Percentiles rank a stretch among this genome's conserved stretches.
Evolutionary conservation across 1,284 basidiomycete genomes (phyloP).

Genomic region (Vanrija humicola): DNA sequence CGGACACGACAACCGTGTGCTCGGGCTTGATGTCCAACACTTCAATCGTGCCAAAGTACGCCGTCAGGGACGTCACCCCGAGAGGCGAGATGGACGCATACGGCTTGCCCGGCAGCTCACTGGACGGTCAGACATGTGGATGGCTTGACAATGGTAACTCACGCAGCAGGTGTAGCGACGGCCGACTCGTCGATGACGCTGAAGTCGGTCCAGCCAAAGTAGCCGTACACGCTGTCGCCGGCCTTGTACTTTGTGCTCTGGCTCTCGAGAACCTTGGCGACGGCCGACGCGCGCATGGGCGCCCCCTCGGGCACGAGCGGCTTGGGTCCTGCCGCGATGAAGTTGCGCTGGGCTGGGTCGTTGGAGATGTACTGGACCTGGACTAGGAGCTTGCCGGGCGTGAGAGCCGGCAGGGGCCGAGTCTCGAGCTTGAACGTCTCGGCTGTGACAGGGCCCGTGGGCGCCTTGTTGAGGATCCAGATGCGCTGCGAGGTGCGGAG

Average conservation of each 20-base stretch:
- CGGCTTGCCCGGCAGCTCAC: constrained; percentile 5
- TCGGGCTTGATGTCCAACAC: constrained; percentile 31
- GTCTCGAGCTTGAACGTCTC: constrained; percentile 22
- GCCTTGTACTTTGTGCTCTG: constrained; percentile 9
- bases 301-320: constrained; percentile 3
- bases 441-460: constrained; percentile 4
- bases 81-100: constrained; percentile 15
- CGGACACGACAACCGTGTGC: constrained; percentile 37
- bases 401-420: constrained; percentile 19
- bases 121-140: constrained; percentile 14
- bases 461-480: constrained; percentile 31
- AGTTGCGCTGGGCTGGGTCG: constrained; percentile 36
- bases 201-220: constrained; percentile 17
- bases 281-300: constrained; percentile 3
- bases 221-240: constrained; percentile 14
- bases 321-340: constrained; percentile 17
- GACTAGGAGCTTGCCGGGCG: constrained; percentile 30
- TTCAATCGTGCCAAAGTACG: constrained; percentile 30
- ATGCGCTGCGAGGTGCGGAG: constrained; percentile 15
- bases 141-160: no score
- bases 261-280: constrained; percentile 17
- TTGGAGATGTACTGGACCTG: constrained; percentile 30
- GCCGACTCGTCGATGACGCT: constrained; percentile 12
- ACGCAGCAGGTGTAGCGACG: not conserved
- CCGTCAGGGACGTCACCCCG: constrained; percentile 18